phyloP scores from a whole-genome alignment of 495 filamentous ascomycete species.

The Durotheca rogersii region DNA sequence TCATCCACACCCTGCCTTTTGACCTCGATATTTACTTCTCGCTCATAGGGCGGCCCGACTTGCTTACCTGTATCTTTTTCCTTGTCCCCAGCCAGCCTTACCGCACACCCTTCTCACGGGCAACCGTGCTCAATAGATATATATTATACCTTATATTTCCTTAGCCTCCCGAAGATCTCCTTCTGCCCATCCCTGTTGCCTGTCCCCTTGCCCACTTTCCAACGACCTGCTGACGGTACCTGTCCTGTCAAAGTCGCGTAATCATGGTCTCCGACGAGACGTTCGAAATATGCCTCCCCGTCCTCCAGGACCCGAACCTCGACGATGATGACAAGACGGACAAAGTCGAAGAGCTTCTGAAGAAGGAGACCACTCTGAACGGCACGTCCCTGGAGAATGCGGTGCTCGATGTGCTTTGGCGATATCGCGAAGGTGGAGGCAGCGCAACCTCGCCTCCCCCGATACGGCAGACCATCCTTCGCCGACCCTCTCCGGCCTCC shows the following conservation, averaged over 20 bases:
- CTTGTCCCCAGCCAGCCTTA: constrained; percentile 18
- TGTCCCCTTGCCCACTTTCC: background rate
- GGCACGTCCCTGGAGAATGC: constrained; percentile 86
- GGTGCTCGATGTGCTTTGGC: constrained; percentile 89
- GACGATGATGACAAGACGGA: constrained; percentile 97
- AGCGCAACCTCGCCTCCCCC: constrained; percentile 75
- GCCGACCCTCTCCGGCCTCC: constrained; percentile 85
- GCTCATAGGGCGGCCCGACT: constrained; percentile 11
- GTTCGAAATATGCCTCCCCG: constrained; percentile 84
- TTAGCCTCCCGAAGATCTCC: constrained; percentile 1
- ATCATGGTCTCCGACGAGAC: constrained; percentile 89
- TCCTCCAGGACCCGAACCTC: constrained; percentile 77
- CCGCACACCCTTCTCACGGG: constrained; percentile 11
- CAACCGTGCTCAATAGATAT: background rate
- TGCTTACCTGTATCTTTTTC: constrained; percentile 8
- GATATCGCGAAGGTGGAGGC: constrained; percentile 75
- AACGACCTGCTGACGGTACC: constrained; percentile 17
- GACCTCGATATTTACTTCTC: constrained; percentile 10
- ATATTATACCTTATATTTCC: too few species aligned
- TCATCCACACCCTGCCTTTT: constrained; percentile 11
- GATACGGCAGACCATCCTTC: constrained; percentile 83
- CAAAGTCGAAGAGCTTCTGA: constrained; percentile 82
- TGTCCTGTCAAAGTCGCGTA: constrained; percentile 20
- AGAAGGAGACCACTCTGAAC: constrained; percentile 71
- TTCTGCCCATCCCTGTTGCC: constrained; percentile 7